Evolutionary conservation across 306 rosid species (phyloP).

Genomic region (Prunus mume): DNA sequence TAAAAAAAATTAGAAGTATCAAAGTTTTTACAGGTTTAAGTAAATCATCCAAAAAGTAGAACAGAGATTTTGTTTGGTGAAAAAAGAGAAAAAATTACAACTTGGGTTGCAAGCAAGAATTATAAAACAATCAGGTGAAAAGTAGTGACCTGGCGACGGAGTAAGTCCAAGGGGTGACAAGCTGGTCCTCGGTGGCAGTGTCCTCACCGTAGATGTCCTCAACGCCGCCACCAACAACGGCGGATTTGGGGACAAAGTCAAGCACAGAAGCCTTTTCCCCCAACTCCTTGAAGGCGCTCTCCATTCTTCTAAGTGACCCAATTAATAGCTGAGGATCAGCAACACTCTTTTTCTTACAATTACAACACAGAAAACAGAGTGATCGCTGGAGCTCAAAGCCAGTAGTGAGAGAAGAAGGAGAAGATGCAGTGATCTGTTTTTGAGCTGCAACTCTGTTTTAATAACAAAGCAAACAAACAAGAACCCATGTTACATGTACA

Average conservation of each 20-base stretch:
- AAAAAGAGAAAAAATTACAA: too few relatives aligned
- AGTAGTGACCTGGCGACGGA: conserved; percentile 83
- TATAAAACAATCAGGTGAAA: neutral
- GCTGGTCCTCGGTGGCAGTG: conserved; percentile 80
- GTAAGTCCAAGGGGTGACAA: conserved; percentile 87
- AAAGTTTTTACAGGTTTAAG: neutral
- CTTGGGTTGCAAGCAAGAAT: neutral
- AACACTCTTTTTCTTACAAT: neutral
- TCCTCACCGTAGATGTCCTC: conserved; percentile 90
- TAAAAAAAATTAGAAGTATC: neutral
- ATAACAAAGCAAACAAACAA: neutral
- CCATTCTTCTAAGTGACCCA: conserved; percentile 43
- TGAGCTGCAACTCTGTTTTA: neutral
- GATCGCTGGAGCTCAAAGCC: neutral
- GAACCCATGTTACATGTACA: neutral
- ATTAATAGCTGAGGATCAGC: neutral
- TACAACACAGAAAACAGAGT: neutral
- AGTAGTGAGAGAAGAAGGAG: neutral
- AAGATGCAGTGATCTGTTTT: neutral
- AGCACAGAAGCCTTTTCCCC: conserved; percentile 66
- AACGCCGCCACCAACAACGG: conserved; percentile 71
- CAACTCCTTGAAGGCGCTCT: conserved; percentile 52
- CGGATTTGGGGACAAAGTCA: conserved; percentile 68
- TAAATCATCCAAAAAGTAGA: neutral
- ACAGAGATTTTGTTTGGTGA: too few relatives aligned